Percentiles rank a stretch among this genome's conserved stretches.
These are phyloP conservation scores for Curvularia verruculosa DNA, from an alignment of 2,329 filamentous ascomycete species.

Conservation along the genomic window DNA sequence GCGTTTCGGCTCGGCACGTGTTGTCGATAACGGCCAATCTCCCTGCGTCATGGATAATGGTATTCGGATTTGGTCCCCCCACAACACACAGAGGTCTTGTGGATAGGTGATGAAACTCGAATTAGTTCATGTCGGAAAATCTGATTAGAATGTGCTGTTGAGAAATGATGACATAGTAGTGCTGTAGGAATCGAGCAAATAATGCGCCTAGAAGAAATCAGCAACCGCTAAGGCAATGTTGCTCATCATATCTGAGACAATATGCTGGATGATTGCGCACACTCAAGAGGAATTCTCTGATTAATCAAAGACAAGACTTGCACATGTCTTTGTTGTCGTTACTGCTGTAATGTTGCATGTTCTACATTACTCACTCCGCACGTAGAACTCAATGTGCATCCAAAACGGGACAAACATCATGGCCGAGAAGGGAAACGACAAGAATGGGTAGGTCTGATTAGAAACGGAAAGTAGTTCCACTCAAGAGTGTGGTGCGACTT, in stretches of 20 bases:
- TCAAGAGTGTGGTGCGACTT: neutral
- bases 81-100: neutral
- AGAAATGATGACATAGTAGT: neutral
- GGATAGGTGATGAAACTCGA: neutral
- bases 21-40: constrained; percentile 8
- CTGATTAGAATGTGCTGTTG: neutral
- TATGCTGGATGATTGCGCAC: neutral
- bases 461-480: neutral
- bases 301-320: neutral
- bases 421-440: neutral
- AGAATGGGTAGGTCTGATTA: neutral
- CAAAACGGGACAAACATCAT: neutral
- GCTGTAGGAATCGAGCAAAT: neutral
- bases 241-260: neutral
- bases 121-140: neutral
- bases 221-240: neutral
- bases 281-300: neutral
- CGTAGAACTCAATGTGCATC: neutral
- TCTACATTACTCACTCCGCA: neutral
- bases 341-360: neutral
- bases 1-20: constrained; percentile 16
- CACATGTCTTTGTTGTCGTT: neutral
- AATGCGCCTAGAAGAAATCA: neutral
- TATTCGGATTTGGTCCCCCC: neutral
- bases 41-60: constrained; percentile 3